Base-by-base conservation (phyloP, 225 moss, liverwort and hornwort species). In the Thuidium tamariscinum region DNA sequence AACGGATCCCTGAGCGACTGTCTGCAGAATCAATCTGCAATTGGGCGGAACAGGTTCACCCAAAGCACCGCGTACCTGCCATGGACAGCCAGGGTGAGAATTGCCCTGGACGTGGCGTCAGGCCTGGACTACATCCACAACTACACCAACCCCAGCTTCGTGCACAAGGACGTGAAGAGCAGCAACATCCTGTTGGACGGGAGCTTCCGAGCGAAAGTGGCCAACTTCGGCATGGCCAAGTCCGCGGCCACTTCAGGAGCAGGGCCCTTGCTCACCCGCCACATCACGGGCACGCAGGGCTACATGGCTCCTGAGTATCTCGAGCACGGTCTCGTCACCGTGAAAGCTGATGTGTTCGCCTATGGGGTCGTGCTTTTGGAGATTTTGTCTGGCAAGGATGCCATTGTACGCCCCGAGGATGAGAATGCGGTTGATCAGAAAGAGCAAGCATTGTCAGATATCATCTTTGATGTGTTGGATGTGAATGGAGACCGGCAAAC, bases 231-330 rank as follows among this genome's bases (percentile, higher is more conserved):
- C 6, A 97, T 98, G 98, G 98, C 98, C 7, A 97, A 95, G 66
- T 92, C 98, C 44, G 89, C 93, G 3, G 95, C 91, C 23, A 61
- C 89, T 7, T 90, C 91, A 1, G 92, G 91, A 7, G 94, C 89
- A 11, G 93, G 93, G 7, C 95, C 93, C 29, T 79, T 94, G 61
- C 94, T 98, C 81, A 98, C 97, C 9, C 94, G 97, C 75, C 98
- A 98, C 80, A 97, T 98, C 72, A 93, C 93, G 13, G 98, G 98
- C 15, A 98, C 98, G 19, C 94, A 96, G 52, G 98, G 98, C 44
- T 98, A 98, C 88, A 96, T 97, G 97, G 95, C 98, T 17, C 98
- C 98, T 1, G 98, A 98, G 90, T 98, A 98, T 49, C 92, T 98
- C 10, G 94, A 92, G 78, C 97, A 98, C 66, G 98, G 98, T 39